Evolutionary conservation across 768 basidiomycete genomes (phyloP), one percentile per base, ranked within the genome.

Genomic region (Rhodotorula taiwanensis): DNA sequence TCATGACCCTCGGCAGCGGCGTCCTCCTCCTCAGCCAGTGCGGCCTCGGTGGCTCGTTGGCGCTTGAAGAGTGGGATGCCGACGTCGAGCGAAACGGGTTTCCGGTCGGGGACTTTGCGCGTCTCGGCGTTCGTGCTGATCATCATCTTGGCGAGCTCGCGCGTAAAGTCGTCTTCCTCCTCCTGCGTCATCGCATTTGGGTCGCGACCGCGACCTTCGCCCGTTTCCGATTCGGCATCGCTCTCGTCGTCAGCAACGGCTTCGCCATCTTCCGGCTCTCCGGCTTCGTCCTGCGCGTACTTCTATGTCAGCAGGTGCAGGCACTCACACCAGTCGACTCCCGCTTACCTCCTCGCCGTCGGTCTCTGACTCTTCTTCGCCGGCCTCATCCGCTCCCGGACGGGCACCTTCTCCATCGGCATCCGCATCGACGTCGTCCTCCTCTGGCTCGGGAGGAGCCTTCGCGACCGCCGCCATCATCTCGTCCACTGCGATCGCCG

Each of bases 91-190:
- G 55, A 51, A 15, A 52, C 65, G 1, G 65, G 66, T 45, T 64
- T 68, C 11, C 88, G 87, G 73, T 95, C 92, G 27, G 91, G 84
- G 87, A 89, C 69, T 5, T 86, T 82, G 69, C 95, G 90, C 23
- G 25, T 23, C 89, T 88, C 21, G 83, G 86, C 44, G 14, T 52
- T 41, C 21, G 55, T 42, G 70, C 94, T 90, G 1, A 88, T 90
- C 52, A 97, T 84, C 78, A 99, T 84, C 78, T 88, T 97, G 5
- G 94, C 91, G 25, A 99, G 82, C 74, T 98, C 95, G 74, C 90
- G 90, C 14, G 86, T 88, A 72, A 99, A 99, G 39, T 93, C 94
- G 4, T 85, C 87, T 51, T 94, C 88, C 25, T 87, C 75, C 30
- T 71, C 70, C 16, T 72, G 58, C 15, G 69, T 66, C 45, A 60